Evolutionary conservation across 495 filamentous ascomycete species (phyloP), one percentile per base, ranked within the genome.

Genomic region (Cercophora sp.): DNA sequence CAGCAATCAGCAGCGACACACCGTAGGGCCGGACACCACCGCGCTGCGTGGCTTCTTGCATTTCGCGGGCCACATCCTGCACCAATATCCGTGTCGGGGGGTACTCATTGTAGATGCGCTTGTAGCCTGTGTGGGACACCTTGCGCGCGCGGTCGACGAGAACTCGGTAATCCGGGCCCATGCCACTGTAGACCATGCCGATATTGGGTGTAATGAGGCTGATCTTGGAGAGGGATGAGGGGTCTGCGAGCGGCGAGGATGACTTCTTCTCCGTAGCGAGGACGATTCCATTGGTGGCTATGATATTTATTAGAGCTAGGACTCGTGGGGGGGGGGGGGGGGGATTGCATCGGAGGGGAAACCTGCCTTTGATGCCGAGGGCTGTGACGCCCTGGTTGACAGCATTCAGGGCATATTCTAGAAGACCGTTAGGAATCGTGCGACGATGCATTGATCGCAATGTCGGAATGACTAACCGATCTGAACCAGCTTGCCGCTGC

Each of bases 101-200:
- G 80, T 99, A 99, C 77, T 99, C 93, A 73, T 99, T 99, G 79
- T 99, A 99, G 71, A 99, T 88, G 69, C 93, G 90, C 80, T 99
- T 99, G 83, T 97, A 99, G 70, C 86, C 86, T 40, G 94, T 96
- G 75, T 99, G 94, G n/a, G 89, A 93, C 51, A 96, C 93, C 73
- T 96, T 97, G 58, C 93, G 91, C 54, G 93, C 94, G 69, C 88
- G 91, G 77, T 99, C 93, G 52, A 96, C 94, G 39, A 99, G 83
- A 37, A 97, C 89, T 61, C 93, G 85, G 76, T 97, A 99, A 73
- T 99, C 94, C 45, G 93, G 93, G 15, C 94, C 90, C 93, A 98
- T 99, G 67, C 93, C 93, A 19, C 88, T 87, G 76, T 99, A 99
- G 64, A 99, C 94, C 94, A 96, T 97, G 69, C 94, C 94, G 75